Base-by-base conservation (phyloP, 2,329 filamentous ascomycete species). In the Penicillium sp. region DNA sequence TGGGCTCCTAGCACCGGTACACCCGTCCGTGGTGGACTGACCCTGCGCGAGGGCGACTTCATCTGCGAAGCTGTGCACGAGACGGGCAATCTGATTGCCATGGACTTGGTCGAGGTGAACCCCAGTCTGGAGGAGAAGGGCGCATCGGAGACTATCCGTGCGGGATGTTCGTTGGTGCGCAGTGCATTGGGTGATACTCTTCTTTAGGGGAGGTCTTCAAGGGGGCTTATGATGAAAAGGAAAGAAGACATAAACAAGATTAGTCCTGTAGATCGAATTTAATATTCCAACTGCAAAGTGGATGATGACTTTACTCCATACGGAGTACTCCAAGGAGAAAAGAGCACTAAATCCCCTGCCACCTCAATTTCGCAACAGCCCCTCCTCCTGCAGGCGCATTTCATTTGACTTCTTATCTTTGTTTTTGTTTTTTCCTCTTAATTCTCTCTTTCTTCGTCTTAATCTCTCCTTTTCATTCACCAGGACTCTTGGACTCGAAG, bases 1-100 rank as follows among this genome's bases (percentile, higher is more conserved):
- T 96, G 89, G 87, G 93, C 93, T 33, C 93, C 93, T 19, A 93
- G 88, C 71, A 99, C 93, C 0, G 93, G 93, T 14, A 97, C 93
- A 3, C 90, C 93, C 0, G 93, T 99, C 28, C 82, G 93, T 64
- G 93, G 93, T 35, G 93, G 93, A 0, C 74, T 99, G 68, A 99
- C 93, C 3, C 78, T 99, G 62, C 83, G 93, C 48, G 93, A 99
- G 75, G 93, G 93, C 34, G 93, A 97, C 71, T 99, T 89, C 74
- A 97, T 99, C 71, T 95, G 90, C 63, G 93, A 92, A 74, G 84
- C 81, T 59, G 85, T 92, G 18, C 87, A 92, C 69, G 79, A 88
- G 75, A 90, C 87, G 6, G 88, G 88, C 45, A 87, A 81, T 67
- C 73, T 92, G 48, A 77, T 92, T 10, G 87, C 87, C 36, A 84